A percentile compares a stretch with the other conserved stretches of the same genome.
Conservation (phyloP, 768 basidiomycete genomes). For the Rhodotorula kratochvilovae region DNA sequence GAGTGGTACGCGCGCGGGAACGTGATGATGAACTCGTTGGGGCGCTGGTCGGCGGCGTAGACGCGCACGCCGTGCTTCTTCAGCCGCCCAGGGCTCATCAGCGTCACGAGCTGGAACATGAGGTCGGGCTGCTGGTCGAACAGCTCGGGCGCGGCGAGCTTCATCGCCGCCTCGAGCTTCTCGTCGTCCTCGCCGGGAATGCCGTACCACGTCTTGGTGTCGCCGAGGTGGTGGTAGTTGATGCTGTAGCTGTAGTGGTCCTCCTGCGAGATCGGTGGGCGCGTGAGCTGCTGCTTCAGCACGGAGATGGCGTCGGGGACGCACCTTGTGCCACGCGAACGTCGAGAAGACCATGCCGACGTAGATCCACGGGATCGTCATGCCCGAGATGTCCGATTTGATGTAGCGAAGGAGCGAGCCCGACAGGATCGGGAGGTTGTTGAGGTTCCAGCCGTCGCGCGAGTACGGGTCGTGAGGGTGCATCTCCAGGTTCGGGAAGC, state of each 20-base stretch:
- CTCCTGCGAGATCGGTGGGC: not conserved
- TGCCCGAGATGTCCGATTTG: constrained; percentile 97
- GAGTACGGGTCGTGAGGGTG: constrained; percentile 83
- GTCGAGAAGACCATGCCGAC: constrained; percentile 99
- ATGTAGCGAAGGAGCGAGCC: constrained; percentile 94
- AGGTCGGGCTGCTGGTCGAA: constrained; percentile 97
- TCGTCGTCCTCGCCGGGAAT: constrained; percentile 92
- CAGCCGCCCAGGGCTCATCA: constrained; percentile 90
- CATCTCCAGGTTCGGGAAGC: constrained; percentile 90
- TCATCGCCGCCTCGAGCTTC: constrained; percentile 93
- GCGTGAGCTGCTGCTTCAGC: constrained; percentile 44
- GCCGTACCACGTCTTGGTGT: constrained; percentile 99
- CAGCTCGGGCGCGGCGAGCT: constrained; percentile 89
- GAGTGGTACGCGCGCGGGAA: constrained; percentile 78
- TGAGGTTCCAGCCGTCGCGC: constrained; percentile 92
- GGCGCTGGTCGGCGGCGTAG: constrained; percentile 89
- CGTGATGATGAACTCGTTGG: constrained; percentile 95
- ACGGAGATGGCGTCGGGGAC: constrained; percentile 49
- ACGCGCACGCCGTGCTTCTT: constrained; percentile 84
- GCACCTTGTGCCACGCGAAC: constrained; percentile 99
- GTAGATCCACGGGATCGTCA: constrained; percentile 84
- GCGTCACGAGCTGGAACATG: constrained; percentile 91
- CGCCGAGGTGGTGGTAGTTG: constrained; percentile 76
- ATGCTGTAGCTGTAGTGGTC: constrained; percentile 31
- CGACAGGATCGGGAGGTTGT: constrained; percentile 79